phyloP scores from a whole-genome alignment of 2,329 filamentous ascomycete species.

The Arthrobotrys conoides region DNA sequence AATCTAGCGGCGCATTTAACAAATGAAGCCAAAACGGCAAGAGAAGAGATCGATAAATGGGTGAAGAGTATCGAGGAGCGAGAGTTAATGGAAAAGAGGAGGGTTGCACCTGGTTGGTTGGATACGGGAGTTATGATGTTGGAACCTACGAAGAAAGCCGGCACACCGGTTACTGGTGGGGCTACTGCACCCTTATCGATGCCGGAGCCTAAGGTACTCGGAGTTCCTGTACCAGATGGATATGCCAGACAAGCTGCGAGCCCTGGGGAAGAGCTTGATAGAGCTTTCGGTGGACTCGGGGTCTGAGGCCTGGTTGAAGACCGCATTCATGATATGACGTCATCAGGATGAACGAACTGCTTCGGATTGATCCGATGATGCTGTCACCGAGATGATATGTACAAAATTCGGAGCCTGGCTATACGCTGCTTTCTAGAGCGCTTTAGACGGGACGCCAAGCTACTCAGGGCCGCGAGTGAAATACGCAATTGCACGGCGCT shows the following conservation, averaged over 20 bases:
- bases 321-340: background rate
- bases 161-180: slow-evolving; percentile 60
- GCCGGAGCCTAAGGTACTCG: slow-evolving; percentile 60
- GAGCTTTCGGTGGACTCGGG: slow-evolving; percentile 72
- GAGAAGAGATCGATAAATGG: slow-evolving; percentile 77
- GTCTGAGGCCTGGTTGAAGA: slow-evolving; percentile 37
- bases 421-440: background rate
- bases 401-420: background rate
- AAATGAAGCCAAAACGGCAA: slow-evolving; percentile 77
- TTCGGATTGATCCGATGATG: background rate
- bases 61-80: slow-evolving; percentile 75
- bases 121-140: slow-evolving; percentile 79
- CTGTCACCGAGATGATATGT: background rate
- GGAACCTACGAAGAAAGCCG: slow-evolving; percentile 70
- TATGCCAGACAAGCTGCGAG: slow-evolving; percentile 66
- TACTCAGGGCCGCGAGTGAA: too few species aligned
- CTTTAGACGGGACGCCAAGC: background rate
- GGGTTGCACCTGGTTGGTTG: slow-evolving; percentile 84
- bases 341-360: background rate
- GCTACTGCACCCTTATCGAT: background rate
- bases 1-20: slow-evolving; percentile 82
- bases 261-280: slow-evolving; percentile 72
- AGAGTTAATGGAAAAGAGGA: slow-evolving; percentile 78
- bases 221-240: slow-evolving; percentile 65
- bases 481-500: too few species aligned